phyloP scores from a whole-genome alignment of 140 eudicot species.

The Stevia rebaudiana region DNA sequence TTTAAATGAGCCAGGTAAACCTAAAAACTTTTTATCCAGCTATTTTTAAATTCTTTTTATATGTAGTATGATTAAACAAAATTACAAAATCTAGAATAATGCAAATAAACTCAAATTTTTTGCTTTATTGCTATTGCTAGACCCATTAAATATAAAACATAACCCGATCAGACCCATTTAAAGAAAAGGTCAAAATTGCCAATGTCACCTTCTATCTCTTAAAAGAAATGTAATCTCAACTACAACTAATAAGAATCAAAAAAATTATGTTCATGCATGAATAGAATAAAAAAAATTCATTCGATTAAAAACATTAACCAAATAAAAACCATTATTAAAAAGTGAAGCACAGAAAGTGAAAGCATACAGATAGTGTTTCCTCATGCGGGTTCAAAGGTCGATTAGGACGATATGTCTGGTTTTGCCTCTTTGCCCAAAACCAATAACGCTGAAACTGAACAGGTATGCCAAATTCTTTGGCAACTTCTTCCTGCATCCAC shows the following conservation, averaged over 20 bases:
- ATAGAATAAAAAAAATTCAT: not conserved
- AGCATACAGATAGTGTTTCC: slow-evolving; percentile 71
- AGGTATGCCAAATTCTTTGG: slow-evolving; percentile 92
- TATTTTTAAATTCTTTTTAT: no score
- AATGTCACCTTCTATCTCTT: not conserved
- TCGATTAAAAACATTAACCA: not conserved
- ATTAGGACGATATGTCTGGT: slow-evolving; percentile 95
- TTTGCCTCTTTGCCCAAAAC: slow-evolving; percentile 97
- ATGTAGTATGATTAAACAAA: not conserved
- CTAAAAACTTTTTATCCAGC: no score
- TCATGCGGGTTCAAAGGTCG: slow-evolving; percentile 80
- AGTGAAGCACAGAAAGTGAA: no score
- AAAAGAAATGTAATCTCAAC: not conserved
- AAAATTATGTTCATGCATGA: slow-evolving; percentile 11
- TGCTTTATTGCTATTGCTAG: not conserved
- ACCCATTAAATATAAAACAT: not conserved
- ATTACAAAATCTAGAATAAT: not conserved
- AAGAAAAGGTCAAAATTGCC: not conserved
- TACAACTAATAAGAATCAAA: slow-evolving; percentile 2
- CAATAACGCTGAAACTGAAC: slow-evolving; percentile 88
- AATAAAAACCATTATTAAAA: slow-evolving; percentile 4
- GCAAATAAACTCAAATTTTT: not conserved
- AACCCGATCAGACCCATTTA: not conserved
- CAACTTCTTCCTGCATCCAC: slow-evolving; percentile 93
- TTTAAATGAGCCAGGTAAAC: no score